A percentile compares a stretch with the other conserved stretches of the same genome.
Conservation (phyloP, 179 eudicot genomes). For the Gypsophila paniculata region DNA sequence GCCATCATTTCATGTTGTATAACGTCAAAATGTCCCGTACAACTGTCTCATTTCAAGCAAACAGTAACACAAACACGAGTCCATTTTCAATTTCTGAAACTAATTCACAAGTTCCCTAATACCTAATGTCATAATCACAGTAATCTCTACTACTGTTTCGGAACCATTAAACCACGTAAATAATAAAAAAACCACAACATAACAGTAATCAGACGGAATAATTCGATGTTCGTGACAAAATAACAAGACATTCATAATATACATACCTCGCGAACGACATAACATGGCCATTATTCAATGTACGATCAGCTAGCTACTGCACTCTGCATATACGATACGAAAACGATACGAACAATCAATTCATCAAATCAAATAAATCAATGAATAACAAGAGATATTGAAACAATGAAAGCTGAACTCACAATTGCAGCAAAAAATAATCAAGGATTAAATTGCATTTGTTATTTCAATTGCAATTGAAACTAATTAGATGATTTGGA, state of each 20-base stretch:
- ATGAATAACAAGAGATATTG: background rate
- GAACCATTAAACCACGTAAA: background rate
- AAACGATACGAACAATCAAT: background rate
- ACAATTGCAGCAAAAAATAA: conserved; percentile 3
- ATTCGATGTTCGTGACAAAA: background rate
- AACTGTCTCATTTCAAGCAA: too few species aligned
- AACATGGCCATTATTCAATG: background rate
- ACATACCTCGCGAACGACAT: conserved; percentile 19
- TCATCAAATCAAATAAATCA: background rate
- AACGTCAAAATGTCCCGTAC: too few species aligned
- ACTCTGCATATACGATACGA: background rate
- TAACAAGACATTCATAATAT: background rate
- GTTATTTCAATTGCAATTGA: background rate
- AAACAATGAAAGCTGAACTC: background rate
- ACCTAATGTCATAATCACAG: background rate
- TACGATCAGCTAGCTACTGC: background rate
- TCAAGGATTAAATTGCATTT: conserved; percentile 1
- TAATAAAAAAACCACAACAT: background rate
- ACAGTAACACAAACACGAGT: background rate
- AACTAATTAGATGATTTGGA: background rate
- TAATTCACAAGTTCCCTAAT: too few species aligned
- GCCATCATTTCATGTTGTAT: too few species aligned
- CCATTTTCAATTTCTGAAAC: background rate
- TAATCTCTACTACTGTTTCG: background rate
- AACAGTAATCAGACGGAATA: background rate